A percentile compares a stretch with the other conserved stretches of the same genome.
Conservation (phyloP, 2,329 filamentous ascomycete species). For the Colletotrichum sp. region DNA sequence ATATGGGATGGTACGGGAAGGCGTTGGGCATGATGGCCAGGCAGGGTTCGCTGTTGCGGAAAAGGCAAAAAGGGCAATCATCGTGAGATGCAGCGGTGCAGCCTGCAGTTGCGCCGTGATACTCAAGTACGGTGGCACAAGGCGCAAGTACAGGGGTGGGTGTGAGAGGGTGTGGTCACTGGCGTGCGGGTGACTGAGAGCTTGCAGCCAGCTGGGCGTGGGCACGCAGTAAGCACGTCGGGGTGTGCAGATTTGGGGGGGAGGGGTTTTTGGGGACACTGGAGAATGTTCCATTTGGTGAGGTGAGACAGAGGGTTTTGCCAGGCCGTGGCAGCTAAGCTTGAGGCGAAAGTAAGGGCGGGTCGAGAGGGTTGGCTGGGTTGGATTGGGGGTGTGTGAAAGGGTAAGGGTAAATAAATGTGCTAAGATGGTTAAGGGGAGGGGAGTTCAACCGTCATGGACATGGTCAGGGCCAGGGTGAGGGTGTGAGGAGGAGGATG, state of each 20-base stretch:
- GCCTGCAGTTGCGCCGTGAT: neutral
- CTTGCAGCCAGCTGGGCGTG: neutral
- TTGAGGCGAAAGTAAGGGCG: neutral
- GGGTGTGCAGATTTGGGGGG: neutral
- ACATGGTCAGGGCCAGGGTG: neutral
- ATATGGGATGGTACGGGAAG: neutral
- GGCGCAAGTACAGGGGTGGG: neutral
- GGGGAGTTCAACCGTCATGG: neutral
- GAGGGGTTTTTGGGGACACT: neutral
- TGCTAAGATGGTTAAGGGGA: neutral
- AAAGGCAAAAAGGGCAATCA: neutral
- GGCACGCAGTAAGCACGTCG: neutral
- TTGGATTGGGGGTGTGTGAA: neutral
- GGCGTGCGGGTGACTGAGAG: neutral
- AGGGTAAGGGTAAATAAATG: neutral
- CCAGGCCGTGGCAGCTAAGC: neutral
- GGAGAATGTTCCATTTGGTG: neutral
- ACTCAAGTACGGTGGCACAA: neutral
- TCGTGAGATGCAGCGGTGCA: conserved; percentile 4
- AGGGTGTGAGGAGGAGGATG: neutral
- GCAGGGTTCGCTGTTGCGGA: neutral
- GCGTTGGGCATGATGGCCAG: neutral
- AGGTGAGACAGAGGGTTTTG: neutral
- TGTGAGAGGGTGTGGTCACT: neutral
- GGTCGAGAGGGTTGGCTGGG: neutral